Base-by-base conservation (phyloP, 192 early-diverging fungal genomes). In the Podila epigama region DNA sequence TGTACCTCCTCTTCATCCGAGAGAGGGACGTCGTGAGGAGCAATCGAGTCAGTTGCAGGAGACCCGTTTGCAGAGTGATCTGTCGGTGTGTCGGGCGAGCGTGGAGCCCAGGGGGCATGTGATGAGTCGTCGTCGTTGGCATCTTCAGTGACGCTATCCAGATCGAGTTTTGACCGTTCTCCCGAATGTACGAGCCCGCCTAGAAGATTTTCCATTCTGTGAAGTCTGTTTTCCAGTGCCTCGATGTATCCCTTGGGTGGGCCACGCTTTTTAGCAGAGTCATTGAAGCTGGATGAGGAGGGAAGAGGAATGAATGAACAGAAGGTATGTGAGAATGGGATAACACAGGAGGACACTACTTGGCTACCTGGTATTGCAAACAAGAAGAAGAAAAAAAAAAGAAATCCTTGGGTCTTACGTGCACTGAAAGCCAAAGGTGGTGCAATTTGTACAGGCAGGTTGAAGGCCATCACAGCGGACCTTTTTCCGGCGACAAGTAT, bases 211-310 rank as follows among this genome's bases (percentile, higher is more conserved):
- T 95, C 92, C 68, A 92, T 83, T 59, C 85, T 85, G 68, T 89
- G 88, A 25, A 95, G 79, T 60, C 91, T 80, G 64, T 83, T 88
- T 63, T 95, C 93, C 20, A 95, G 88, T 31, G 87, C 90, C 54
- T 94, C 93, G 32, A 95, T 94, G 61, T 95, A 95, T 31, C 93
- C 93, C 66, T 93, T 93, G 25, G 92, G 91, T 29, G 93, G 93
- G 4, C 93, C 93, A 33, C 93, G 87, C 80, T 94, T 72, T 16
- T 56, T 68, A 25, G 60, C 55, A 28, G 39, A 58, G 66, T 69
- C 60, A 48, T 66, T 61, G 41, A 61, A 58, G 32, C 60, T 80
- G 33, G 15, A 15, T 27, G 33, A 8, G 12, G 9, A 18, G 35
- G 33, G 13, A 53, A 51, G 29, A n/a, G 40, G 29, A 27, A 32